These are phyloP conservation scores for Talaromyces amestolkiae DNA, from an alignment of 2,329 filamentous ascomycete species.

Conservation along the genomic window DNA sequence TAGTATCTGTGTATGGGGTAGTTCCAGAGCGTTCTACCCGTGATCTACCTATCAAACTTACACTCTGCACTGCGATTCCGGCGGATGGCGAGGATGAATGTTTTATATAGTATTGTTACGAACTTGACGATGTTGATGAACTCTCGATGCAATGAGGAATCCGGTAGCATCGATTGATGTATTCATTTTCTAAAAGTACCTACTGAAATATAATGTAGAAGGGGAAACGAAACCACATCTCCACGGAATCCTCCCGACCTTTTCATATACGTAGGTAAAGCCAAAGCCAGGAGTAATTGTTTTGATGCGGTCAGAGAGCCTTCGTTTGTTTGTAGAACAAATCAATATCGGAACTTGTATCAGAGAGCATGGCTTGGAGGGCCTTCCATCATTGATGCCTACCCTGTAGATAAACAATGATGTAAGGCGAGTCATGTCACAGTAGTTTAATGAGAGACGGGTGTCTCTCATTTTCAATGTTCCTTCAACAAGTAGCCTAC, in stretches of 20 bases:
- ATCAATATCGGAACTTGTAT: constrained; percentile 19
- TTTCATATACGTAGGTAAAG: background rate
- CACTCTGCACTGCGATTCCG: too few relatives aligned
- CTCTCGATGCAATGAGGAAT: background rate
- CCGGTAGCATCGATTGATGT: background rate
- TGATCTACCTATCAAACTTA: background rate
- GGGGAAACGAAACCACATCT: constrained; percentile 28
- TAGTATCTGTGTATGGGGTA: constrained; percentile 33
- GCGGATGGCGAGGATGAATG: background rate
- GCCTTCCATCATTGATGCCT: background rate
- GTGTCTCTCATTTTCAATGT: background rate
- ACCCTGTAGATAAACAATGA: background rate
- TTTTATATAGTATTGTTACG: background rate
- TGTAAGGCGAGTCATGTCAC: background rate
- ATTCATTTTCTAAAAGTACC: background rate
- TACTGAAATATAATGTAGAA: constrained; percentile 22
- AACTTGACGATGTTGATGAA: background rate
- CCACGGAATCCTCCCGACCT: background rate
- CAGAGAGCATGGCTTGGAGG: constrained; percentile 15
- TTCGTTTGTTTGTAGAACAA: constrained; percentile 16
- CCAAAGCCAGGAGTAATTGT: background rate
- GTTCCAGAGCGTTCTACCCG: background rate
- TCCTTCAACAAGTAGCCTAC: background rate
- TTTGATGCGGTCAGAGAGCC: constrained; percentile 22
- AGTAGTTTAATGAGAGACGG: background rate